Evolutionary conservation across 139 green algal genomes (phyloP).

Genomic region (Coelastrella sp.): DNA sequence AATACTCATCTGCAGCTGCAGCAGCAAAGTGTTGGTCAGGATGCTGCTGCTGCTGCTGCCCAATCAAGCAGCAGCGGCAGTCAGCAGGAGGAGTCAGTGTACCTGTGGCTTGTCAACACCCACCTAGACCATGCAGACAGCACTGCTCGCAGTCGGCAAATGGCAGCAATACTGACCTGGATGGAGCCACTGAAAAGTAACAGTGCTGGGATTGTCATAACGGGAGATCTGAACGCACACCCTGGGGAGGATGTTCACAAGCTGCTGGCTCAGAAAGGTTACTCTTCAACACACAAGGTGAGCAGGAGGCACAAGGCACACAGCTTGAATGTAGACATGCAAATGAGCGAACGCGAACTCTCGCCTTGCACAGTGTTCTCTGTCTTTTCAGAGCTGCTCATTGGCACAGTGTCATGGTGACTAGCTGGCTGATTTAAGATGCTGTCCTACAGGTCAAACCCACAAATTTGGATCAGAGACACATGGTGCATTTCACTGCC

Average conservation of each 20-base stretch:
- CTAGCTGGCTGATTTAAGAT: no score
- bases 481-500: no score
- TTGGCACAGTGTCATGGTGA: no score
- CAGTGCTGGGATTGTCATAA: conserved; percentile 56
- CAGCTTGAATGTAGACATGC: no score
- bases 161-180: conserved; percentile 39
- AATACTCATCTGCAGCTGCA: conserved; percentile 4
- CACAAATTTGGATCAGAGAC: no score
- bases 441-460: no score
- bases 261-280: conserved; percentile 41
- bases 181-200: conserved; percentile 50
- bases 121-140: conserved; percentile 62
- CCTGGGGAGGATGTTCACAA: conserved; percentile 55
- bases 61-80: background rate
- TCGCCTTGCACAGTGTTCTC: no score
- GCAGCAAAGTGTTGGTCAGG: background rate
- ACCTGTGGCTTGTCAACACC: conserved; percentile 65
- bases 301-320: no score
- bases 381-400: no score
- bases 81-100: background rate
- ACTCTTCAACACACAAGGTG: conserved; percentile 46
- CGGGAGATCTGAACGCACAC: conserved; percentile 62
- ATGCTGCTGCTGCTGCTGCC: background rate
- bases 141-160: conserved; percentile 48
- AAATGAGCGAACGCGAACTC: no score